Evolutionary conservation across 1,284 basidiomycete genomes (phyloP), one percentile per base, ranked within the genome.

Genomic region (Inonotus hispidus): DNA sequence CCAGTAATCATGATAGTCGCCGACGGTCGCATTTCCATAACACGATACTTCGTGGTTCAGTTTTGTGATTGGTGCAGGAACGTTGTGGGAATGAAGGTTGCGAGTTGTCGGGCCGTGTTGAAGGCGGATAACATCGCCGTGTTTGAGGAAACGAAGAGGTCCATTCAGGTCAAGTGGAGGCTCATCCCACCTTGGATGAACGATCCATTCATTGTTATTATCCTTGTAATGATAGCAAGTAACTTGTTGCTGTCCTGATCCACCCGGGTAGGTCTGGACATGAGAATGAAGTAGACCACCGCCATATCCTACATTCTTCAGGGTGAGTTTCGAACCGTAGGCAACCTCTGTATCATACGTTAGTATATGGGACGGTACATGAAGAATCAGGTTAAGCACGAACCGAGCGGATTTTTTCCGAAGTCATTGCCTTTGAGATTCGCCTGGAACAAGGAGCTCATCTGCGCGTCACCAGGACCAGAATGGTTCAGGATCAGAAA

Each of bases 181-280:
- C 62, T 88, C 85, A 50, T 90, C 83, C 93, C 94, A 97, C 2
- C 79, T 80, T 1, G 93, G 94, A 1, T 88, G 81, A 67, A 99
- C 73, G 45, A 81, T 70, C 88, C 93, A 99, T 58, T 98, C 83
- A 76, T 99, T 99, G 81, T 99, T 99, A 61, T 88, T 85, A 74
- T 99, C 96, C 76, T 96, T 97, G 84, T 99, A 98, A 78, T 99
- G 96, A 74, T 99, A 99, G 76, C 96, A 99, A 0, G 96, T 99
- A 11, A 99, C 88, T 74, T 99, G 97, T 71, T 98, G 96, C 72
- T 99, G 95, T 61, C 81, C 78, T 0, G 93, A 97, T n/a, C 95
- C 96, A 16, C 87, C 80, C 0, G 97, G 97, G 72, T 89, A 98
- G 0, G 92, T 90, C 72, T 98, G 96, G 21, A 96, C 83, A 74